Conservation (phyloP, 768 basidiomycete genomes). For the Peribolospora baueri region DNA sequence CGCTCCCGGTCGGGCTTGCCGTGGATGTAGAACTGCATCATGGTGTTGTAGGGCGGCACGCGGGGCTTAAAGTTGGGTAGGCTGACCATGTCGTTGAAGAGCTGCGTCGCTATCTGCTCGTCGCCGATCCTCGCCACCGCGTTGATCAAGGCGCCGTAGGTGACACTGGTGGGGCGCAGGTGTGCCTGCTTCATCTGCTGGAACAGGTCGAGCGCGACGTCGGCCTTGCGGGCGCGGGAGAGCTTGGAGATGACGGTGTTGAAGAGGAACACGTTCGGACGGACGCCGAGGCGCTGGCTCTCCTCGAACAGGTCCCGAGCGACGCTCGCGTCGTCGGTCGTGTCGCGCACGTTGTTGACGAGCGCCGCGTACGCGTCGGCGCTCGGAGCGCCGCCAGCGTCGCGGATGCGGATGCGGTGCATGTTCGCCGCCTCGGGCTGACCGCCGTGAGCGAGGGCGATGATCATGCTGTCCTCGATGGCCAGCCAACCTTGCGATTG, state of each 20-base stretch:
- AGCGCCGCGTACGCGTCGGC: constrained; percentile 64
- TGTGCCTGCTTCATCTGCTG: constrained; percentile 45
- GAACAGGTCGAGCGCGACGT: constrained; percentile 67
- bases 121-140: constrained; percentile 47
- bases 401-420: constrained; percentile 52
- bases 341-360: constrained; percentile 48
- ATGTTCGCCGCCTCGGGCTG: constrained; percentile 54
- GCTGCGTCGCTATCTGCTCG: constrained; percentile 44
- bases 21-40: constrained; percentile 88
- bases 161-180: constrained; percentile 53
- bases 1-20: constrained; percentile 66
- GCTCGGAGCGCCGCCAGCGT: constrained; percentile 49
- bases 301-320: constrained; percentile 67
- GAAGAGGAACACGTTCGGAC: constrained; percentile 67
- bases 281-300: constrained; percentile 39
- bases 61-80: constrained; percentile 56
- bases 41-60: constrained; percentile 88
- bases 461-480: constrained; percentile 74
- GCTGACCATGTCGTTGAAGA: constrained; percentile 64
- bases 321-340: constrained; percentile 80
- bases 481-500: constrained; percentile 42
- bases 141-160: constrained; percentile 70
- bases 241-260: constrained; percentile 95
- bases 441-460: constrained; percentile 58
- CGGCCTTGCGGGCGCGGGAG: constrained; percentile 78